These are phyloP conservation scores for Lipomyces japonicus DNA, from an alignment of 805 yeast species.

Conservation along the genomic window DNA sequence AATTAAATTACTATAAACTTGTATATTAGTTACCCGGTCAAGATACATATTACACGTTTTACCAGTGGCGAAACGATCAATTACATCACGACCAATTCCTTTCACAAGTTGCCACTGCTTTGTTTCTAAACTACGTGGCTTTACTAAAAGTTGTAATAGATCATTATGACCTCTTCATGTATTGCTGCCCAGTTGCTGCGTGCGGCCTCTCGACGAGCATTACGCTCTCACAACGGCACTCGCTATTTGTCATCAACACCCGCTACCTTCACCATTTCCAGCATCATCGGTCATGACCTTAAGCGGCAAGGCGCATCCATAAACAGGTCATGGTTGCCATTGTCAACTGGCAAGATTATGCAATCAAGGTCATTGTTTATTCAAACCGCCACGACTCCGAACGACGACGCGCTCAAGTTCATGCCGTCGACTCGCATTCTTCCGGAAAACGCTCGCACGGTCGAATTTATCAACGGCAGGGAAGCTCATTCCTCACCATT, in stretches of 20 bases:
- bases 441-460: conserved; percentile 53
- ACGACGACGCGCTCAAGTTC: conserved; percentile 80
- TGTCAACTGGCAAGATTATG: background rate
- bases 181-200: background rate
- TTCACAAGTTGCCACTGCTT: too few species aligned
- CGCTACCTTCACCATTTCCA: background rate
- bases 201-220: background rate
- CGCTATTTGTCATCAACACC: conserved; percentile 4
- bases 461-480: conserved; percentile 69
- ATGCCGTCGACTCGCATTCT: conserved; percentile 65
- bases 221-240: too few species aligned
- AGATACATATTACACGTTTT: too few species aligned
- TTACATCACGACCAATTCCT: too few species aligned
- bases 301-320: too few species aligned
- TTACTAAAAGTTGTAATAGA: too few species aligned
- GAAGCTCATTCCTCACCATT: conserved; percentile 74
- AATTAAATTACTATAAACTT: too few species aligned
- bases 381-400: conserved; percentile 82
- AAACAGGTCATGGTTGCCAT: background rate
- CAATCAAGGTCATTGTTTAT: conserved; percentile 49
- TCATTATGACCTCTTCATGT: background rate
- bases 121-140: too few species aligned
- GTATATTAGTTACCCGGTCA: too few species aligned
- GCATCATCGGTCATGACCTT: background rate
- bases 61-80: too few species aligned